Conservation (phyloP, 1,284 basidiomycete genomes). For the Ceratobasidium sp. region DNA sequence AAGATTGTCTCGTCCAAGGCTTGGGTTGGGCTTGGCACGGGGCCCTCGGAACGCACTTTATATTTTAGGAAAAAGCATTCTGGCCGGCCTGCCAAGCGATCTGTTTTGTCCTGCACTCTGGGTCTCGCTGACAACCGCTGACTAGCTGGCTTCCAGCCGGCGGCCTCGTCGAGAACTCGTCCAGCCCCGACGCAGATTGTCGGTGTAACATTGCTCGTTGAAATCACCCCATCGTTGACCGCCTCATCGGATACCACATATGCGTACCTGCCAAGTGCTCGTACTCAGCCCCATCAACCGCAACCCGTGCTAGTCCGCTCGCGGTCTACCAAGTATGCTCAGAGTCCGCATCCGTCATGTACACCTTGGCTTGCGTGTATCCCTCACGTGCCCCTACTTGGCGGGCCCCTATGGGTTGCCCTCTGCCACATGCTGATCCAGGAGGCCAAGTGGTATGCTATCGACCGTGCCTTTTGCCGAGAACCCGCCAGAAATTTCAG, state of each 20-base stretch:
- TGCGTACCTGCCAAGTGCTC: slow-evolving; percentile 29
- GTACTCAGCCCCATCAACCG: neutral
- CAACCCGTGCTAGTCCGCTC: slow-evolving; percentile 21
- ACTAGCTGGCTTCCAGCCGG: neutral
- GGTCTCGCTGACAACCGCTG: neutral
- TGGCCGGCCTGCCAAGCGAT: neutral
- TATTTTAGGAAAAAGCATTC: slow-evolving; percentile 18
- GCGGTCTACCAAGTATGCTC: slow-evolving; percentile 9
- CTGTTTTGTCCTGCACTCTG: neutral
- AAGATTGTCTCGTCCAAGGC: slow-evolving; percentile 4
- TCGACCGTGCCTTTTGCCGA: slow-evolving; percentile 3
- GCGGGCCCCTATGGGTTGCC: neutral
- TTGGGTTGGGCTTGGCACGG: slow-evolving; percentile 30
- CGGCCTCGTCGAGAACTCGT: too few relatives aligned
- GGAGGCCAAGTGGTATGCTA: neutral
- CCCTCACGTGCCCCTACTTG: neutral
- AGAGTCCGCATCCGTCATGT: neutral
- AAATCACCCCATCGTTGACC: neutral
- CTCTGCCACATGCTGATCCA: slow-evolving; percentile 9
- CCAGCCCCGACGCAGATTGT: too few relatives aligned
- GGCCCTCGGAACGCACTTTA: neutral
- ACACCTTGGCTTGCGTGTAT: neutral
- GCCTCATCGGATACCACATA: neutral
- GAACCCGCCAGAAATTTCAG: neutral
- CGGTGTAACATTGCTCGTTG: neutral